These are phyloP conservation scores for Citrus glauca DNA, from an alignment of 345 rosid species.

Conservation along the genomic window DNA sequence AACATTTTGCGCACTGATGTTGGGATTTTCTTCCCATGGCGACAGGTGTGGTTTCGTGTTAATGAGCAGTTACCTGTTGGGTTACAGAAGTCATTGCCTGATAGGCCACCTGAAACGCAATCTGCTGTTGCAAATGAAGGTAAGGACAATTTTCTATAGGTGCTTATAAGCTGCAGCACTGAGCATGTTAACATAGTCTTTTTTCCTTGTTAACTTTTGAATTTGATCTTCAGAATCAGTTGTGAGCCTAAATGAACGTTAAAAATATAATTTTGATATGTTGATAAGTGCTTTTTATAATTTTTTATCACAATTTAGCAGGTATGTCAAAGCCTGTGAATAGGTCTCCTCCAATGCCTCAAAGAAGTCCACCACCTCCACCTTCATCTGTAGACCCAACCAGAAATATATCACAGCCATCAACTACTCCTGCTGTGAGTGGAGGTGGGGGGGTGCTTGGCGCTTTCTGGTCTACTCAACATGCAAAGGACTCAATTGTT, in stretches of 20 bases:
- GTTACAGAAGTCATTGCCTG: conserved; percentile 83
- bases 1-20: conserved; percentile 41
- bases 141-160: conserved; percentile 14
- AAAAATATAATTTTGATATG: background rate
- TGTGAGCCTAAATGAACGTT: background rate
- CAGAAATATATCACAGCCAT: conserved; percentile 17
- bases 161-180: background rate
- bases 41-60: conserved; percentile 95
- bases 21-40: conserved; percentile 45
- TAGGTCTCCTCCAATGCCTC: conserved; percentile 65
- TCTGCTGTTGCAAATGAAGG: conserved; percentile 50
- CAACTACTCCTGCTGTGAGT: conserved; percentile 33
- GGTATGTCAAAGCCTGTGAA: conserved; percentile 47
- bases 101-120: conserved; percentile 67
- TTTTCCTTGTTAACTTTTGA: background rate
- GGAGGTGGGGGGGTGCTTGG: conserved; percentile 69
- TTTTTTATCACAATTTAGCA: conserved; percentile 26
- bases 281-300: background rate
- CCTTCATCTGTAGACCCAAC: conserved; percentile 41
- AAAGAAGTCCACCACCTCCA: conserved; percentile 79
- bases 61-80: conserved; percentile 77
- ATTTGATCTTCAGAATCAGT: conserved; percentile 5
- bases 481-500: conserved; percentile 53
- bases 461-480: conserved; percentile 92
- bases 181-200: background rate